These are phyloP conservation scores for Macadamia integrifolia DNA, from an alignment of 164 flowering plant species.

Conservation along the genomic window DNA sequence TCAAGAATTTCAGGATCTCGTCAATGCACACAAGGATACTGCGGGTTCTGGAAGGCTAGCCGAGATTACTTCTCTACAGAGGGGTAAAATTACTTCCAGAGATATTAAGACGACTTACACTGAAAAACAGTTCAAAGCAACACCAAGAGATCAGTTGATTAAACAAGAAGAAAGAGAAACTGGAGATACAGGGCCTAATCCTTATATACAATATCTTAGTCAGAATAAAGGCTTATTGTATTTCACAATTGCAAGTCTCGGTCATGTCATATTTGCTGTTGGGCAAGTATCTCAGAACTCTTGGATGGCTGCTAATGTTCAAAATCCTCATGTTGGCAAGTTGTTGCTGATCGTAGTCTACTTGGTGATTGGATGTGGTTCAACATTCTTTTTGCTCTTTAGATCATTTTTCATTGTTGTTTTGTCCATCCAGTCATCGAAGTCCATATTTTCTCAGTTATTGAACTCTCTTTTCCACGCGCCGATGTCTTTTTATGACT, in stretches of 20 bases:
- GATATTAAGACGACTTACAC: constrained; percentile 30
- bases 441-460: constrained; percentile 37
- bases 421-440: constrained; percentile 37
- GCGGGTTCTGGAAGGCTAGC: constrained; percentile 38
- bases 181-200: constrained; percentile 64
- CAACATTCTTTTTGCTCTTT: constrained; percentile 24
- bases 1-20: constrained; percentile 55
- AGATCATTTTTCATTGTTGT: constrained; percentile 29
- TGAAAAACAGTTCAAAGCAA: constrained; percentile 18
- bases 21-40: constrained; percentile 64
- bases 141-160: constrained; percentile 55
- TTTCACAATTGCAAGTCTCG: constrained; percentile 33
- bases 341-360: constrained; percentile 40
- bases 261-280: constrained; percentile 35
- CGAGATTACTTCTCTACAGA: constrained; percentile 20
- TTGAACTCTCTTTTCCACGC: constrained; percentile 44
- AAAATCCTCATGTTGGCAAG: constrained; percentile 34
- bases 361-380: constrained; percentile 32
- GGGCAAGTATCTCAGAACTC: constrained; percentile 53
- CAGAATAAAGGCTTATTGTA: constrained; percentile 57
- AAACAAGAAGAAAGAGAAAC: constrained; percentile 59
- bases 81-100: constrained; percentile 9
- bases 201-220: constrained; percentile 56
- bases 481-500: constrained; percentile 51
- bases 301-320: constrained; percentile 72